Percentiles rank a stretch among this genome's conserved stretches.
Evolutionary conservation across 208 protist genomes (phyloP).

Genomic region (Porcisia hertigi): DNA sequence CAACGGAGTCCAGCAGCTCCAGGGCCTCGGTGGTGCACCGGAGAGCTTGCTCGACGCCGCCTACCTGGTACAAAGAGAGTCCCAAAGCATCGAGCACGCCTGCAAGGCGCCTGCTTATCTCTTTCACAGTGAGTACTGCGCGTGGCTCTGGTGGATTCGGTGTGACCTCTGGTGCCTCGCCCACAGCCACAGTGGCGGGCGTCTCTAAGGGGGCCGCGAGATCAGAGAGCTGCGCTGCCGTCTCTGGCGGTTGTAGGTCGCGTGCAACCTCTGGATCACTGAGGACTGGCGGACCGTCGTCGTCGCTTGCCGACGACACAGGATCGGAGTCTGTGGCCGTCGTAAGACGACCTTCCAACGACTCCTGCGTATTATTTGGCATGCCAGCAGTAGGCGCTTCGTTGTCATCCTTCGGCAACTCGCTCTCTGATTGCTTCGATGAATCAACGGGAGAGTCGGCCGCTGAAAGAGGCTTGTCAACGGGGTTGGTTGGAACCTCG

Average conservation of each 20-base stretch:
- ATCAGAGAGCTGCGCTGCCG: neutral
- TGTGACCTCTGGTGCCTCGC: neutral
- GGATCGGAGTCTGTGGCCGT: neutral
- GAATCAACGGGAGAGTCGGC: neutral
- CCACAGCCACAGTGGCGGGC: neutral
- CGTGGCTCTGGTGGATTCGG: neutral
- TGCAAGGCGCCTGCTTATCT: slow-evolving; percentile 60
- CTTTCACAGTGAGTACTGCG: slow-evolving; percentile 23
- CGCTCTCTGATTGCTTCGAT: neutral
- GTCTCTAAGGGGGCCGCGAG: no score
- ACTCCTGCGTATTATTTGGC: neutral
- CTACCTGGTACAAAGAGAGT: slow-evolving; percentile 68
- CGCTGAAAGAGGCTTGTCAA: neutral
- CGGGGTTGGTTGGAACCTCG: neutral
- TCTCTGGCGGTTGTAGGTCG: neutral
- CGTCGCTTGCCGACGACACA: neutral
- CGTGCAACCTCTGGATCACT: neutral
- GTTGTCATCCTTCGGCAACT: neutral
- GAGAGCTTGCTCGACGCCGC: slow-evolving; percentile 72
- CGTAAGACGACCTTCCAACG: neutral
- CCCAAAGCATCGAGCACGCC: slow-evolving; percentile 82
- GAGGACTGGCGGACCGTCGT: neutral
- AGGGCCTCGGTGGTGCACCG: slow-evolving; percentile 76
- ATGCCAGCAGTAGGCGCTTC: neutral
- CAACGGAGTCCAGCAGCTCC: slow-evolving; percentile 36